Conservation (phyloP, 2,329 filamentous ascomycete species). For the Fusarium coffeatum region DNA sequence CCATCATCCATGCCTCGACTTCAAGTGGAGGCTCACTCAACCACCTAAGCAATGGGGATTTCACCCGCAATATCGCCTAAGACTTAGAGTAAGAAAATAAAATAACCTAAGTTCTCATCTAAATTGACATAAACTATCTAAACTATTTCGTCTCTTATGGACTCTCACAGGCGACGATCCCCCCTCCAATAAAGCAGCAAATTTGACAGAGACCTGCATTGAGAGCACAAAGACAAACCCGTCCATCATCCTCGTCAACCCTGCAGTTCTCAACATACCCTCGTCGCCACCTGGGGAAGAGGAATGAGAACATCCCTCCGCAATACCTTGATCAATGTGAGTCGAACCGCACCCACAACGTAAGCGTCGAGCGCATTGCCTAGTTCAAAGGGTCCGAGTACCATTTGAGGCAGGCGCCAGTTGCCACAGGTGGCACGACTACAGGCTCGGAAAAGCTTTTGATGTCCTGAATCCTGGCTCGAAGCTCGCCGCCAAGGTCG, state of each 20-base stretch:
- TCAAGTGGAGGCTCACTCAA: neutral
- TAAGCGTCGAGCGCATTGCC: neutral
- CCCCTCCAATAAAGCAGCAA: neutral
- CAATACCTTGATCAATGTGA: no score
- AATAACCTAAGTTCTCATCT: neutral
- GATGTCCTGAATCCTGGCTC: neutral
- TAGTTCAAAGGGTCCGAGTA: neutral
- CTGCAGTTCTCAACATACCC: no score
- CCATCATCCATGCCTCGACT: neutral
- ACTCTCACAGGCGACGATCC: neutral
- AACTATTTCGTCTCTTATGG: neutral
- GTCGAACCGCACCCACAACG: rapidly evolving
- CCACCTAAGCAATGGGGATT: no score
- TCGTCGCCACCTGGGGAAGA: no score
- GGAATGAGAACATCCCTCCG: no score
- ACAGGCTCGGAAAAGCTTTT: neutral
- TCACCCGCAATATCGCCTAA: neutral
- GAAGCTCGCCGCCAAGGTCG: neutral
- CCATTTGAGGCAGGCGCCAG: neutral
- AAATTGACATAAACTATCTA: neutral
- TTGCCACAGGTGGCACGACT: rapidly evolving
- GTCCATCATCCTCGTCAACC: no score
- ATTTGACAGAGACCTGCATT: neutral
- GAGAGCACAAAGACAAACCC: no score
- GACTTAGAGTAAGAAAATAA: neutral